Base-by-base conservation (phyloP, 441 rosid genomes). In the Geranium incanum region DNA sequence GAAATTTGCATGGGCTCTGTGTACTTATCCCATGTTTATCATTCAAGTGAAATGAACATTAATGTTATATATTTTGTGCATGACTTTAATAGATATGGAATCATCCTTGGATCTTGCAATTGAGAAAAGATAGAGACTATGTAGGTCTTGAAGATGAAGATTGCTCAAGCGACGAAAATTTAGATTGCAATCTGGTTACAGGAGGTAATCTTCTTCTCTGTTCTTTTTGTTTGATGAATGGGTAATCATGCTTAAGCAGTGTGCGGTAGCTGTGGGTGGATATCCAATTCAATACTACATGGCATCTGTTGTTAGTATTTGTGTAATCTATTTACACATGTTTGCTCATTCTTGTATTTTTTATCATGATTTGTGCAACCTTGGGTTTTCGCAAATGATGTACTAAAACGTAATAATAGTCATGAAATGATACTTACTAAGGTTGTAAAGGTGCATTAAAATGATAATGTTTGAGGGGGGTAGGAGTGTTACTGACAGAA, bases 41-140 rank as follows among this genome's bases (percentile, higher is more conserved):
- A 9, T 11, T 43, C 6, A 43, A 43, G 11, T 43, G 50, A 11
- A 43, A 11, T 8, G 11, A 43, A 43, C 50, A 43, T 43, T 43
- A 43, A 43, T 43, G 8, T 11, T 43, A 43, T 43, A 6, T 43
- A 43, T 52, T 43, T 43, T 13, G 60, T 52, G 60, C 19, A 52
- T 75, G 69, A 79, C 38, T 63, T 67, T 85, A 69, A 78, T 82
- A 96, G 99, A 93, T 96, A 80, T 89, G 97, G 92, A 96, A 96
- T 82, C 99, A 96, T 87, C 99, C 99, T 76, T 97, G 98, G 73
- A 96, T 96, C 80, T 81, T 93, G 80, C 98, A 93, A 82, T 77
- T 96, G 87, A 93, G 83, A 75, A 95, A 95, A 76, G 92, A 89
- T 82, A 86, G 85, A 79, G 91, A 81, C 77, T 73, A 80, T 63